Evolutionary conservation across 192 early-diverging fungal species (phyloP).

Genomic region (Polychytrium aggregatum): DNA sequence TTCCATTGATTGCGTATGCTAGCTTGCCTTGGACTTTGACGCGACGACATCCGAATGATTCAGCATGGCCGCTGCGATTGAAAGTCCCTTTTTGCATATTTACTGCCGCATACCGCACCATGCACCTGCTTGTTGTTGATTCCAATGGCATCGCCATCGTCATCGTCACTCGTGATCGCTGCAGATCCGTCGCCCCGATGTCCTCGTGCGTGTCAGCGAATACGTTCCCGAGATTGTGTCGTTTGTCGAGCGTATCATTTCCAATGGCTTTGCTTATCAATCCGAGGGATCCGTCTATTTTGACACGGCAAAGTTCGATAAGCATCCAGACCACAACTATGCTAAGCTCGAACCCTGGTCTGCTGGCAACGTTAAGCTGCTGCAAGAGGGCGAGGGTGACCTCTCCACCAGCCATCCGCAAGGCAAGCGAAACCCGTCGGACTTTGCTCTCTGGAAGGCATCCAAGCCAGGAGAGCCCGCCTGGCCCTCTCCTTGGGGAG

Average conservation of each 20-base stretch:
- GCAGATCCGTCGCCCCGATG: conserved; percentile 68
- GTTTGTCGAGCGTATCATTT: conserved; percentile 85
- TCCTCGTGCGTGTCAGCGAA: conserved; percentile 90
- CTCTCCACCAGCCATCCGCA: conserved; percentile 51
- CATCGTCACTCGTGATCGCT: background rate
- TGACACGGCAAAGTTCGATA: conserved; percentile 75
- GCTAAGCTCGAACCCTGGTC: conserved; percentile 90
- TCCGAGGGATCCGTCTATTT: conserved; percentile 91
- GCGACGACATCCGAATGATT: too few species aligned
- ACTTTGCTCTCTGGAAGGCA: conserved; percentile 96
- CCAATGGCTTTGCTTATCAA: conserved; percentile 84
- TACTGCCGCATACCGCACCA: background rate
- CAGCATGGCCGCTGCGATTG: too few species aligned
- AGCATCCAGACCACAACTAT: conserved; percentile 74
- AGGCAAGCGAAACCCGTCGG: conserved; percentile 60
- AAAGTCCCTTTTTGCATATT: background rate
- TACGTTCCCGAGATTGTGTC: conserved; percentile 88
- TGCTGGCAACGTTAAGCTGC: conserved; percentile 62
- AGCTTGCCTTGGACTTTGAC: too few species aligned
- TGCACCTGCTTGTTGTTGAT: conserved; percentile 1
- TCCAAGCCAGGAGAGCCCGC: conserved; percentile 88
- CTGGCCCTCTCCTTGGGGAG: conserved; percentile 88
- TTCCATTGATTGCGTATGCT: too few species aligned
- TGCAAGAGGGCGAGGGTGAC: conserved; percentile 87
- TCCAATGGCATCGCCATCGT: too few species aligned